Percentiles rank a stretch among this genome's conserved stretches.
These are phyloP conservation scores for Pichia kudriavzevii DNA, from an alignment of 1,139 yeast species.

Conservation along the genomic window DNA sequence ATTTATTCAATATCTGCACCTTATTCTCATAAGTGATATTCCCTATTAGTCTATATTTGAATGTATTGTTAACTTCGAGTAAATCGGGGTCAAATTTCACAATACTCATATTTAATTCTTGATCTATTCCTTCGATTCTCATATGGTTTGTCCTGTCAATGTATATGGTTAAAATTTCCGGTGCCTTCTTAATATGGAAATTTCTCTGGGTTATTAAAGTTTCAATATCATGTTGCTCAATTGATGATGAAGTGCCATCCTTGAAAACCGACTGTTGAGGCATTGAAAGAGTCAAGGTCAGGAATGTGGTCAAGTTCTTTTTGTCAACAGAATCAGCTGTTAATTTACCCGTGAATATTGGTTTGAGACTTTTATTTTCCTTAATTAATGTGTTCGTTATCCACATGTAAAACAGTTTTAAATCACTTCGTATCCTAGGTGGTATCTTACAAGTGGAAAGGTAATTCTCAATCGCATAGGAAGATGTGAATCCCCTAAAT, in stretches of 20 bases:
- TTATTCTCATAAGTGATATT: conserved; percentile 52
- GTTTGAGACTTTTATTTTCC: conserved; percentile 26
- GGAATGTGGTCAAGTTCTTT: conserved; percentile 37
- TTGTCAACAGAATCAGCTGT: conserved; percentile 17
- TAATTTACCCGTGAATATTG: conserved; percentile 48
- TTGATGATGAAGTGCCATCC: conserved; percentile 33
- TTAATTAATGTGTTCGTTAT: conserved; percentile 42
- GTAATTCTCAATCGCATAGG: conserved; percentile 54
- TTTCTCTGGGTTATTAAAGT: conserved; percentile 39
- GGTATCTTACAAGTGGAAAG: conserved; percentile 40
- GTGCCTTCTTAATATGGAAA: conserved; percentile 40
- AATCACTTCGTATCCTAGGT: conserved; percentile 29
- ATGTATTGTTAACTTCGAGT: conserved; percentile 25
- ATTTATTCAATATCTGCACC: conserved; percentile 40
- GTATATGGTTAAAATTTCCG: conserved; percentile 48
- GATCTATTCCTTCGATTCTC: conserved; percentile 29
- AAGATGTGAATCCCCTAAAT: conserved; percentile 56
- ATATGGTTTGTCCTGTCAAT: conserved; percentile 40
- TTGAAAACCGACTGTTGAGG: conserved; percentile 54
- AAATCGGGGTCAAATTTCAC: conserved; percentile 49
- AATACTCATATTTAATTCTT: conserved; percentile 52
- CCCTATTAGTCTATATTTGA: conserved; percentile 40
- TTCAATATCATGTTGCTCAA: conserved; percentile 48
- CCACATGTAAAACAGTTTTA: conserved; percentile 51
- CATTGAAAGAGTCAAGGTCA: conserved; percentile 51